phyloP scores from a whole-genome alignment of 352 stramenopile species.

The Globisporangium okanoganense region DNA sequence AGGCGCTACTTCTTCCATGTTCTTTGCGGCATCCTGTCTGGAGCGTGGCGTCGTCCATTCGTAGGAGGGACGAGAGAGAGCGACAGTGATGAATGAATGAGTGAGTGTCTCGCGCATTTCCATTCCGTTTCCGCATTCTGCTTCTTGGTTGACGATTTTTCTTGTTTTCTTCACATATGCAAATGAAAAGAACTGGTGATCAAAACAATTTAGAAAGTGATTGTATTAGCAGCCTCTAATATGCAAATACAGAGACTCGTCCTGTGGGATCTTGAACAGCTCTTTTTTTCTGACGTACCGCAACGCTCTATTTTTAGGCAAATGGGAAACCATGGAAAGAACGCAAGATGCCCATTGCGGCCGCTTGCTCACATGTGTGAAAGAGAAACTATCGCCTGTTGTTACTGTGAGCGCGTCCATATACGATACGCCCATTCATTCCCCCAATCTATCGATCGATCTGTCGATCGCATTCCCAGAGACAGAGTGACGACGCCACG shows the following conservation, averaged over 20 bases:
- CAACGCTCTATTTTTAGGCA: conserved; percentile 3
- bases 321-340: conserved; percentile 6
- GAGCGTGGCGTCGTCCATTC: conserved; percentile 2
- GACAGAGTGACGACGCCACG: too few relatives aligned
- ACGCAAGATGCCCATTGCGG: not conserved
- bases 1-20: not conserved
- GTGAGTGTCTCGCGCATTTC: not conserved
- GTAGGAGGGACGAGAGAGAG: not conserved
- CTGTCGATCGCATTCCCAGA: not conserved
- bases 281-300: not conserved
- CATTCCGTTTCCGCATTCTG: not conserved
- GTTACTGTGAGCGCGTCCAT: not conserved
- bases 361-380: not conserved
- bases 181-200: too few relatives aligned
- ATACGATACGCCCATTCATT: not conserved
- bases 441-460: too few relatives aligned
- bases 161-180: too few relatives aligned
- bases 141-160: conserved; percentile 1
- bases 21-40: not conserved
- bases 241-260: not conserved
- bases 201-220: too few relatives aligned
- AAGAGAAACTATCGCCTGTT: conserved; percentile 2
- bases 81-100: not conserved
- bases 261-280: conserved; percentile 1
- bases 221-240: not conserved